Percentiles rank a stretch among this genome's conserved stretches.
Evolutionary conservation across 148 eudicot genomes (phyloP).

Genomic region (Vaccinium darrowii): DNA sequence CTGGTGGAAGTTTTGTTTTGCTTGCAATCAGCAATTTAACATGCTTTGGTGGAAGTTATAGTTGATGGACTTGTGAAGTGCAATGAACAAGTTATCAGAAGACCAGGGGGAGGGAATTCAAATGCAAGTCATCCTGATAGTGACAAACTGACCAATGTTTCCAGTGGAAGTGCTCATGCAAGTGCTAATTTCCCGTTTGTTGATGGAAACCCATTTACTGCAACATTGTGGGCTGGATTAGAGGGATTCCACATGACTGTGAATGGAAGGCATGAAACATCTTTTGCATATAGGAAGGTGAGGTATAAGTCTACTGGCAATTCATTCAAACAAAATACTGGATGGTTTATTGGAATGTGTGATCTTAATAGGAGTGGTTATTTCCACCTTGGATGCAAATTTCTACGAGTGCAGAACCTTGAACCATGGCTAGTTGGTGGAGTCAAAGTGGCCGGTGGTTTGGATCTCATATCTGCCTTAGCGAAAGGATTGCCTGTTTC

Average conservation of each 20-base stretch:
- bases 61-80: constrained; percentile 58
- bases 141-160: constrained; percentile 34
- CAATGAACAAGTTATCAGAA: constrained; percentile 45
- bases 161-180: constrained; percentile 39
- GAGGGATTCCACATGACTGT: constrained; percentile 96
- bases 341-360: neutral
- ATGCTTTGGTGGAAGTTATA: constrained; percentile 25
- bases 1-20: neutral
- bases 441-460: constrained; percentile 64
- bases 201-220: constrained; percentile 75
- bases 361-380: neutral
- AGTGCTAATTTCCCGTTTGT: constrained; percentile 64
- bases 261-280: constrained; percentile 92
- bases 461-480: constrained; percentile 59
- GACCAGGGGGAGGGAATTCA: constrained; percentile 35
- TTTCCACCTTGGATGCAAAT: constrained; percentile 1
- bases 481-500: constrained; percentile 81
- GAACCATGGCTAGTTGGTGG: constrained; percentile 88
- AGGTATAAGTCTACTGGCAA: constrained; percentile 21
- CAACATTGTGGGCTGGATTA: constrained; percentile 76
- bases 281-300: constrained; percentile 84
- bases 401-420: constrained; percentile 59
- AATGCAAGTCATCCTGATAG: constrained; percentile 39
- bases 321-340: neutral
- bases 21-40: neutral